A percentile compares a stretch with the other conserved stretches of the same genome.
Conservation (phyloP, 768 basidiomycete genomes). For the Lepiota subincarnata region DNA sequence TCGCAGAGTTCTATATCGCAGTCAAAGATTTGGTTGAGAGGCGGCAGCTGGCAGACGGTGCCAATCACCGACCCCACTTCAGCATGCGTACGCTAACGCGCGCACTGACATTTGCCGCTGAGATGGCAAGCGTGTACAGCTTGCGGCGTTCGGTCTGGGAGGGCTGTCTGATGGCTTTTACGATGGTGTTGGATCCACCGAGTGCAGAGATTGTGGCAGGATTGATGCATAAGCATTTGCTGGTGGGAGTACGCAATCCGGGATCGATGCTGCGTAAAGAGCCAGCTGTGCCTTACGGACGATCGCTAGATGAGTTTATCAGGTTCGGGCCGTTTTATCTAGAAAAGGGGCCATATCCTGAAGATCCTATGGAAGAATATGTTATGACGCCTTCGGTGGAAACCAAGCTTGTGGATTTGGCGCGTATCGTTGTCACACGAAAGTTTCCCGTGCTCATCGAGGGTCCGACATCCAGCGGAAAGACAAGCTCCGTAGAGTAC, state of each 20-base stretch:
- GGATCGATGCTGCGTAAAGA: conserved; percentile 70
- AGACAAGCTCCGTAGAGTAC: conserved; percentile 96
- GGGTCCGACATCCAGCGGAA: conserved; percentile 96
- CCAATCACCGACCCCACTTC: conserved; percentile 90
- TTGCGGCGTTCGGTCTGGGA: conserved; percentile 90
- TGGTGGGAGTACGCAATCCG: conserved; percentile 76
- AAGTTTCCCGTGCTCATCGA: conserved; percentile 95
- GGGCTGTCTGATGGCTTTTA: conserved; percentile 96
- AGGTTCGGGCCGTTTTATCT: conserved; percentile 93
- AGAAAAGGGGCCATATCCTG: conserved; percentile 66
- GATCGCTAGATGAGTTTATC: conserved; percentile 51
- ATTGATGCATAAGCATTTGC: conserved; percentile 73
- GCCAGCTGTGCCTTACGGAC: conserved; percentile 48
- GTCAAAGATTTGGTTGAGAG: conserved; percentile 73
- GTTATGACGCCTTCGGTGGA: conserved; percentile 96
- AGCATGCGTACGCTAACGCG: conserved; percentile 95
- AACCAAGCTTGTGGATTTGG: conserved; percentile 89
- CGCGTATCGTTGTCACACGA: conserved; percentile 83
- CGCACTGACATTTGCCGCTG: conserved; percentile 85
- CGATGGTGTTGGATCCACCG: conserved; percentile 80
- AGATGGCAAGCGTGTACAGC: conserved; percentile 72
- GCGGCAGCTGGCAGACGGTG: conserved; percentile 85
- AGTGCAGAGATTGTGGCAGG: conserved; percentile 64
- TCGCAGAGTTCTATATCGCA: conserved; percentile 85
- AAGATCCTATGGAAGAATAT: conserved; percentile 71